Evolutionary conservation across 805 yeast genomes (phyloP).

Genomic region (Hermanozyma aechmeae): DNA sequence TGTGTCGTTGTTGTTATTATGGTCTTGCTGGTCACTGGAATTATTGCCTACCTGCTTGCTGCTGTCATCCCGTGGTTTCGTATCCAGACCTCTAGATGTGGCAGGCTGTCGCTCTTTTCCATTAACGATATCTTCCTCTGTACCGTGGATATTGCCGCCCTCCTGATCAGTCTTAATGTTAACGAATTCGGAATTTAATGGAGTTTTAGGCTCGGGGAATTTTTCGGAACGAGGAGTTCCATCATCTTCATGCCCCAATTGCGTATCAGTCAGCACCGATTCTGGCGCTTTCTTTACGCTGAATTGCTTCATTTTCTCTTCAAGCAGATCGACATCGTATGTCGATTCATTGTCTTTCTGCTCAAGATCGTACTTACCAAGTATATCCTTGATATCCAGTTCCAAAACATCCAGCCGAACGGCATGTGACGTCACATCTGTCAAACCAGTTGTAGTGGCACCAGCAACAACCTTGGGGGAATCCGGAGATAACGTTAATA

Average conservation of each 20-base stretch:
- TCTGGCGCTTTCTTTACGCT: too few species aligned
- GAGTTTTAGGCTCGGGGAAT: conserved; percentile 1
- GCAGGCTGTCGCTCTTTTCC: too few species aligned
- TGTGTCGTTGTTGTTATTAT: too few species aligned
- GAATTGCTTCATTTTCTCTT: conserved; percentile 5
- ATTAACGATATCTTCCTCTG: too few species aligned
- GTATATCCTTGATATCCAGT: too few species aligned
- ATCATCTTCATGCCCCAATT: neutral
- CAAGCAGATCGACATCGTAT: conserved; percentile 1
- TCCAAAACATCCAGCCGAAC: neutral
- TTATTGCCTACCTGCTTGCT: too few species aligned
- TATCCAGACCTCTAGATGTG: too few species aligned
- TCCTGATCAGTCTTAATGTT: too few species aligned
- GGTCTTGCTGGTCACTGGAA: too few species aligned
- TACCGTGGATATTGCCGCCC: too few species aligned
- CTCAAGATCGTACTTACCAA: conserved; percentile 5
- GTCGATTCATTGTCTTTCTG: conserved; percentile 4
- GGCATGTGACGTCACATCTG: neutral
- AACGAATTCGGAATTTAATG: too few species aligned
- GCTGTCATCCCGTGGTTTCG: too few species aligned
- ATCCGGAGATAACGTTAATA: neutral
- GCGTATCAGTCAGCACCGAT: neutral
- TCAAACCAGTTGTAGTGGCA: neutral
- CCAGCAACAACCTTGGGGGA: neutral
- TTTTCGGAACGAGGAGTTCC: neutral